These are phyloP conservation scores for Paramarasmius palmivorus DNA, from an alignment of 1,284 basidiomycete genomes.

Conservation along the genomic window DNA sequence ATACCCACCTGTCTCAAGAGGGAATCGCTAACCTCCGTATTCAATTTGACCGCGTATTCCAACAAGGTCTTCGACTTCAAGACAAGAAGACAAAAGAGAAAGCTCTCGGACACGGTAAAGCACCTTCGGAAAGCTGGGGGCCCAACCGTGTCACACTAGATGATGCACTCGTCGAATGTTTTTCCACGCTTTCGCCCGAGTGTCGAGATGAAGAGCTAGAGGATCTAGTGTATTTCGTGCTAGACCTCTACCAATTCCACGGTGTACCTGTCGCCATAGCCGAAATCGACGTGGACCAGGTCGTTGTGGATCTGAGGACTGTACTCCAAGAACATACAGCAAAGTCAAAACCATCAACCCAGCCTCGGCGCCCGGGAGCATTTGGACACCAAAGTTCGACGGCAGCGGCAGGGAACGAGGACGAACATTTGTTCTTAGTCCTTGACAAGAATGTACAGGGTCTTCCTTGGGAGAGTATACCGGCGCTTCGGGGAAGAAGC, in stretches of 20 bases:
- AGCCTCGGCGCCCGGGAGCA: conserved; percentile 11
- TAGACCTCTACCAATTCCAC: conserved; percentile 93
- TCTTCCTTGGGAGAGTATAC: conserved; percentile 96
- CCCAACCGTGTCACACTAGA: conserved; percentile 59
- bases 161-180: conserved; percentile 80
- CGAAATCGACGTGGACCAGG: conserved; percentile 91
- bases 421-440: conserved; percentile 84
- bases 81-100: conserved; percentile 51
- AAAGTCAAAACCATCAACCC: conserved; percentile 28
- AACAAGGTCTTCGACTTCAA: conserved; percentile 57
- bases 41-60: conserved; percentile 77
- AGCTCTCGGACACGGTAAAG: conserved; percentile 32
- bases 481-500: conserved; percentile 80
- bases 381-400: conserved; percentile 22
- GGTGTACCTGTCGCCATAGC: conserved; percentile 88
- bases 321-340: conserved; percentile 70
- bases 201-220: conserved; percentile 94
- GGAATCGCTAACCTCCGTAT: conserved; percentile 56
- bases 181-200: conserved; percentile 79
- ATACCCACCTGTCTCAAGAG: conserved; percentile 44
- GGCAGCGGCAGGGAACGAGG: conserved; percentile 29
- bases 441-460: conserved; percentile 90
- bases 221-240: conserved; percentile 91
- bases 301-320: conserved; percentile 71
- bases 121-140: conserved; percentile 37